Base-by-base conservation (phyloP, 768 basidiomycete species). In the Agaricus blazei region DNA sequence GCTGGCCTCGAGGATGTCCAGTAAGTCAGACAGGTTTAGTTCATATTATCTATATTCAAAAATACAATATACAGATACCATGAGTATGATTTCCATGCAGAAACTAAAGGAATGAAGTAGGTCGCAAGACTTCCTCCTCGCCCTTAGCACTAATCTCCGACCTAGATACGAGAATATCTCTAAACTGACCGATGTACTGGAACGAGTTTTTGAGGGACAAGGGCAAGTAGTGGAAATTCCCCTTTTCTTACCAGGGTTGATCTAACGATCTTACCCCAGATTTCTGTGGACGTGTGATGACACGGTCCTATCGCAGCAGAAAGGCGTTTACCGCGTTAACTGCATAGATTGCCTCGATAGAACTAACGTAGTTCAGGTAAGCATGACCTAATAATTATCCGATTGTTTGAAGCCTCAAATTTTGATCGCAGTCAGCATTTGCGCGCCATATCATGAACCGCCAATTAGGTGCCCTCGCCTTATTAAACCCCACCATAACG, bases 281-380 rank as follows among this genome's bases (percentile, higher is more conserved):
- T 95, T 88, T 65, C 80, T 91, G 56, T 94, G 93, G 91, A 80
- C 88, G 19, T 87, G 88, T 1, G 80, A 87, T 53, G 73, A 82
- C 29, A 73, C 73, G 12, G 74, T 87, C 11, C 76, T 95, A 67
- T 87, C 90, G 5, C 80, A 83, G 63, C 95, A 98, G 67, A 85
- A 83, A 56, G 93, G 92, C 1, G 83, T 88, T 2, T 97, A 90
- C 70, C 82, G 95, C 3, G 82, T 93, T 24, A 98, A 96, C 64
- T 98, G 96, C 66, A 95, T 98, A 44, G 96, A 98, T 65, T 96
- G 94, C 63, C 73, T 98, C 41, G 96, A 98, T 65, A 76, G 96
- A 50, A 98, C 96, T 12, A 97, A 96, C 65, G 95, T 97, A 24
- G 91, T 97, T 8, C 87, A 93, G 78, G 92, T 86, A 62, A 48